These are phyloP conservation scores for Polytrichum formosum DNA, from an alignment of 225 moss, liverwort and hornwort species.

Conservation along the genomic window DNA sequence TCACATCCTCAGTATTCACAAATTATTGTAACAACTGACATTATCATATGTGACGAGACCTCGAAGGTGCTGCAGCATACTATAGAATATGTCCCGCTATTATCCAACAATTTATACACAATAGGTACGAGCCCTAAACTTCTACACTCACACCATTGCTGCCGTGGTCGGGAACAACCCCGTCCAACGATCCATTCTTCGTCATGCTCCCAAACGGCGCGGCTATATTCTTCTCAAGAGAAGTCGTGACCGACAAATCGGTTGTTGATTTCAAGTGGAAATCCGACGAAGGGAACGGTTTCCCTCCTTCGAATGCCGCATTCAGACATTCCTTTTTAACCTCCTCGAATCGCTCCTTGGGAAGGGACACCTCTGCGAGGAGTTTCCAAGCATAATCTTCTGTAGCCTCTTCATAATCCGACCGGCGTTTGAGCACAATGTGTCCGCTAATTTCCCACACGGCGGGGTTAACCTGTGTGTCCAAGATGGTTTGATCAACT, in stretches of 20 bases:
- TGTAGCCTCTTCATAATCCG: slow-evolving; percentile 60
- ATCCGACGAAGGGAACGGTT: not conserved
- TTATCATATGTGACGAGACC: too few relatives aligned
- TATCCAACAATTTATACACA: too few relatives aligned
- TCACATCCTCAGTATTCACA: too few relatives aligned
- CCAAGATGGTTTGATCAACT: slow-evolving; percentile 66
- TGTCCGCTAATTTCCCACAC: slow-evolving; percentile 97
- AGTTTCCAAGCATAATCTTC: slow-evolving; percentile 75
- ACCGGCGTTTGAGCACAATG: slow-evolving; percentile 72
- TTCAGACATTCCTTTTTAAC: slow-evolving; percentile 59
- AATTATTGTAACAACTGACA: too few relatives aligned
- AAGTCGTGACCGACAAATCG: not conserved
- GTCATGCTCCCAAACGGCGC: slow-evolving; percentile 10
- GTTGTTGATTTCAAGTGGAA: not conserved
- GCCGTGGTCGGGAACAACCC: slow-evolving; percentile 31
- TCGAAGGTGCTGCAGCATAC: too few relatives aligned
- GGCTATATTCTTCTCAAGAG: slow-evolving; percentile 3
- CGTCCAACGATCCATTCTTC: slow-evolving; percentile 15
- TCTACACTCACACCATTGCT: too few relatives aligned
- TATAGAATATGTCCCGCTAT: too few relatives aligned
- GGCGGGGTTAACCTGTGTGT: slow-evolving; percentile 81
- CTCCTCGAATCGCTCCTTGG: slow-evolving; percentile 48
- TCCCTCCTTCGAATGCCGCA: slow-evolving; percentile 29
- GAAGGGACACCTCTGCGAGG: slow-evolving; percentile 62
- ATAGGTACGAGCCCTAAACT: too few relatives aligned